phyloP scores from a whole-genome alignment of 441 rosid genomes.

The Erodium texanum region DNA sequence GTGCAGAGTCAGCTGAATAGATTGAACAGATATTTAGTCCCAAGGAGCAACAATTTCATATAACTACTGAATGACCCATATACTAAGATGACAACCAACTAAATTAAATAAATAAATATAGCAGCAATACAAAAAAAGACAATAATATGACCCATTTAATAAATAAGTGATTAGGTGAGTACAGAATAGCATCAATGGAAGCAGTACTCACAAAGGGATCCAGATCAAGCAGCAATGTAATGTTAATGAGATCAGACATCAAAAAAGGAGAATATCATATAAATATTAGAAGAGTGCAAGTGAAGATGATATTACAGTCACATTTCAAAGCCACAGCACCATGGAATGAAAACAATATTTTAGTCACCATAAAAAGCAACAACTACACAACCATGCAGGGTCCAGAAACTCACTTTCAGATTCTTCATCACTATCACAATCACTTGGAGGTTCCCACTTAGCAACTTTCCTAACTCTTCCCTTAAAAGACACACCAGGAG shows the following conservation, averaged over 20 bases:
- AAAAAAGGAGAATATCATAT: not conserved
- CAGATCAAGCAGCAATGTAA: not conserved
- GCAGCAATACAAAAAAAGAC: constrained; percentile 1
- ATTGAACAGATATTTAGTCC: constrained; percentile 15
- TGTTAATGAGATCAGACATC: not conserved
- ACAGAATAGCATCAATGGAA: not conserved
- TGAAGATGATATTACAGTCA: not conserved
- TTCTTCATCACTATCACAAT: constrained; percentile 78
- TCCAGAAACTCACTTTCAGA: constrained; percentile 60
- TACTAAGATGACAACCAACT: not conserved
- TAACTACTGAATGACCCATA: not conserved
- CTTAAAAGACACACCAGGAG: constrained; percentile 81
- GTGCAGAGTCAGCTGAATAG: constrained; percentile 75
- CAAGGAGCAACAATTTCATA: not conserved
- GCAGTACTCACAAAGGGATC: not conserved
- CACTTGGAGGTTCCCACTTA: constrained; percentile 79
- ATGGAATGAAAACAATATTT: not conserved
- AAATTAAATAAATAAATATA: not conserved
- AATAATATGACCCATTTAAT: not conserved
- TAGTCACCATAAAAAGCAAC: constrained; percentile 9
- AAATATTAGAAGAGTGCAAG: not conserved
- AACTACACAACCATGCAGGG: constrained; percentile 13
- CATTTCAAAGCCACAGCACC: constrained; percentile 10
- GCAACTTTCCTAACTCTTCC: constrained; percentile 98
- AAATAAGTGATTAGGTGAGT: not conserved